A percentile compares a stretch with the other conserved stretches of the same genome.
These are phyloP conservation scores for Fusarium nurragi DNA, from an alignment of 2,329 filamentous ascomycete species.

Conservation along the genomic window DNA sequence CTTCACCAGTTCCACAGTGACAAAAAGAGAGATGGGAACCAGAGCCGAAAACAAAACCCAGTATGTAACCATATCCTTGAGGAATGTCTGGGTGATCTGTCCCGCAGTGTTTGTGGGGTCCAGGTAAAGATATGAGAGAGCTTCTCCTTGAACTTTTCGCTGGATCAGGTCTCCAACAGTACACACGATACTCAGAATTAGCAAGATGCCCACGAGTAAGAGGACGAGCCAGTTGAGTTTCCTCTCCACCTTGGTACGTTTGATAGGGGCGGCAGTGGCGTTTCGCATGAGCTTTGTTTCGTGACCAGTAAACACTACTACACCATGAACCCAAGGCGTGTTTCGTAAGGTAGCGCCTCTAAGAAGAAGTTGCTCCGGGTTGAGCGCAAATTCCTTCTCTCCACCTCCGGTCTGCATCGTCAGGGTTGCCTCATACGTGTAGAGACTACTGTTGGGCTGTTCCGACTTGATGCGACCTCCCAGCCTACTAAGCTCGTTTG, in stretches of 20 bases:
- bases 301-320: conserved; percentile 92
- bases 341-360: conserved; percentile 94
- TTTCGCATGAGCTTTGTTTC: conserved; percentile 99
- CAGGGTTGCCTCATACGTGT: conserved; percentile 96
- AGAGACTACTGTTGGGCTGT: conserved; percentile 97
- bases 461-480: conserved; percentile 91
- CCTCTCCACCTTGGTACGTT: conserved; percentile 93
- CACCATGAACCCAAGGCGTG: conserved; percentile 95
- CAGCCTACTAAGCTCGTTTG: conserved; percentile 84
- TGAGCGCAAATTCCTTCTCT: conserved; percentile 89
- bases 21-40: conserved; percentile 96
- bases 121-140: conserved; percentile 79
- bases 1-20: conserved; percentile 97
- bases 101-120: conserved; percentile 64
- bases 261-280: conserved; percentile 95
- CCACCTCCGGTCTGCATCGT: conserved; percentile 90
- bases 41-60: conserved; percentile 98
- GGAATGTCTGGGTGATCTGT: conserved; percentile 78
- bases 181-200: conserved; percentile 86
- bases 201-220: conserved; percentile 84
- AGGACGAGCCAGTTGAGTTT: conserved; percentile 95
- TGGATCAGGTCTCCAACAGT: conserved; percentile 90
- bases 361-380: conserved; percentile 91
- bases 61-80: conserved; percentile 95
- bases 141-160: conserved; percentile 68